phyloP scores from a whole-genome alignment of 2,329 filamentous ascomycete genomes.

The Epichloe scottii region DNA sequence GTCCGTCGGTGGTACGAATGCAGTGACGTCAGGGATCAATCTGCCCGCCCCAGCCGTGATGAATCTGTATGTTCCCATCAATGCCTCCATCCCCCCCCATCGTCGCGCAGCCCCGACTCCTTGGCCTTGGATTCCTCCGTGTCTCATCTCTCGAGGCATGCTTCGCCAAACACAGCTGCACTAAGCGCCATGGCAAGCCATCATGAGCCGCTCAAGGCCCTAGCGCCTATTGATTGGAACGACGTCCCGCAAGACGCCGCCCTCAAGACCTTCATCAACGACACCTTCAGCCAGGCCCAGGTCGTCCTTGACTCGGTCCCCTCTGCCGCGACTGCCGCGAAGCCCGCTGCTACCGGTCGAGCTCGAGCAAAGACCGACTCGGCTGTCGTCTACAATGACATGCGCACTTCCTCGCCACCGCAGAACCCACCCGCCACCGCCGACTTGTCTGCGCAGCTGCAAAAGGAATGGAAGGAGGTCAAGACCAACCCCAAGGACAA shows the following conservation, averaged over 20 bases:
- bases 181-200: conserved; percentile 36
- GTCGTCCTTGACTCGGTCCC: conserved; percentile 69
- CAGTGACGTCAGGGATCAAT: too few relatives aligned
- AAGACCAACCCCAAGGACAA: conserved; percentile 63
- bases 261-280: conserved; percentile 39
- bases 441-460: conserved; percentile 34
- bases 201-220: conserved; percentile 44
- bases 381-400: conserved; percentile 36
- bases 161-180: background rate
- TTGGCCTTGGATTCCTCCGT: background rate
- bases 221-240: conserved; percentile 43
- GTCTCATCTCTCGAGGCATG: background rate
- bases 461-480: conserved; percentile 77
- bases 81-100: too few relatives aligned
- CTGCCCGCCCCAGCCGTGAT: too few relatives aligned
- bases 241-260: conserved; percentile 31
- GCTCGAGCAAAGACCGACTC: conserved; percentile 45
- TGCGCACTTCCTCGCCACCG: conserved; percentile 33
- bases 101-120: too few relatives aligned
- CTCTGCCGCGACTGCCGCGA: conserved; percentile 19
- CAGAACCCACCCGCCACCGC: conserved; percentile 29
- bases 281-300: conserved; percentile 55
- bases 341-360: conserved; percentile 26
- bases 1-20: too few relatives aligned
- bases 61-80: too few relatives aligned